phyloP scores from a whole-genome alignment of 176 grass and related monocot genomes.

The Chloris gayana region DNA sequence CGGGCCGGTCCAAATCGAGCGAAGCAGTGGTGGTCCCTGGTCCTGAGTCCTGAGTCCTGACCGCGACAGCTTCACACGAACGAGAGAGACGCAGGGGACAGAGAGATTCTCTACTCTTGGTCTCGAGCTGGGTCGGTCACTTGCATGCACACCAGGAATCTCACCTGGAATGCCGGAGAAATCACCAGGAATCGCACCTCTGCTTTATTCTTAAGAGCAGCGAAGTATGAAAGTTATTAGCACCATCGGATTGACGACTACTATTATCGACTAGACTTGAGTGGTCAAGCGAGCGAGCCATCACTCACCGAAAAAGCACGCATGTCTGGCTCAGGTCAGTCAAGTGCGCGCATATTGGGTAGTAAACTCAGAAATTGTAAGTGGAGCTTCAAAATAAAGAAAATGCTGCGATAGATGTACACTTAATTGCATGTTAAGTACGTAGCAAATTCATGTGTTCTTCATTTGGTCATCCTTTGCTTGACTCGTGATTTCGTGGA shows the following conservation, averaged over 20 bases:
- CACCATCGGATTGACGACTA: background rate
- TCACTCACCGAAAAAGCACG: background rate
- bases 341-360: background rate
- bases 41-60: background rate
- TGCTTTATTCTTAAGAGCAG: background rate
- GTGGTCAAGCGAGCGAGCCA: background rate
- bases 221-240: background rate
- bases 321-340: slow-evolving; percentile 16
- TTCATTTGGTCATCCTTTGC: background rate
- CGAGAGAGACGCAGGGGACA: background rate
- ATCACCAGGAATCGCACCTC: background rate
- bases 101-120: background rate
- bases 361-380: background rate
- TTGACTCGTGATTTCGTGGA: background rate
- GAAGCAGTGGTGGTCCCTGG: background rate
- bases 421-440: background rate
- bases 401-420: background rate
- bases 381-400: background rate
- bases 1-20: background rate
- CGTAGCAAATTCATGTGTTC: background rate
- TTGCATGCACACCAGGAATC: slow-evolving; percentile 13
- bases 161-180: background rate
- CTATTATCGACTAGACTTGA: background rate
- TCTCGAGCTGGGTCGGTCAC: slow-evolving; percentile 20
- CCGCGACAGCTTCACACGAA: background rate